These are phyloP conservation scores for Populus tremula DNA, from an alignment of 345 rosid species.

Conservation along the genomic window DNA sequence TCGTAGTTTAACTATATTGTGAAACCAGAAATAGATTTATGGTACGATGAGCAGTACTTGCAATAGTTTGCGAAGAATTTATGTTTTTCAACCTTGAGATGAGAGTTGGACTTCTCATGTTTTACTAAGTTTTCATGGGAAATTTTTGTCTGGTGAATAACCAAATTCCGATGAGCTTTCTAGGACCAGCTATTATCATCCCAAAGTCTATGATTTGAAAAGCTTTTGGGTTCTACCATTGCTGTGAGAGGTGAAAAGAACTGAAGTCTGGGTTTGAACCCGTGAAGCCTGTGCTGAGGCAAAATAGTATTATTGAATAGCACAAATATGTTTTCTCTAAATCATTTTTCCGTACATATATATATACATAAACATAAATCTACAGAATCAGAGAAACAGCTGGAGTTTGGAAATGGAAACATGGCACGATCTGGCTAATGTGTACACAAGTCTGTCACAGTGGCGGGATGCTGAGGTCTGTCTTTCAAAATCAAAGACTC, in stretches of 20 bases:
- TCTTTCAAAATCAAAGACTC: slow-evolving; percentile 64
- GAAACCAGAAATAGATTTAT: not conserved
- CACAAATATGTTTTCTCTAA: not conserved
- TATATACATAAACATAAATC: not conserved
- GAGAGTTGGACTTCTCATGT: not conserved
- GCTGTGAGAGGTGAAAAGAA: not conserved
- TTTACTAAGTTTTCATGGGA: not conserved
- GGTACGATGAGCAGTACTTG: not conserved
- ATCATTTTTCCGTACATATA: not conserved
- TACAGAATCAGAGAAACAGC: slow-evolving; percentile 38
- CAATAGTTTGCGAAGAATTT: not conserved
- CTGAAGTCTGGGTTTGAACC: not conserved
- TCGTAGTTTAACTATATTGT: not conserved
- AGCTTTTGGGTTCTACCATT: not conserved
- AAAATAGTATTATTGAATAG: not conserved
- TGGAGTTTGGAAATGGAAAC: slow-evolving; percentile 58
- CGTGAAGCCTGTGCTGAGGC: not conserved
- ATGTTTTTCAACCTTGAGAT: not conserved
- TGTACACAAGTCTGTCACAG: slow-evolving; percentile 59
- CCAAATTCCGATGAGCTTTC: not conserved
- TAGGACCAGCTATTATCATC: not conserved
- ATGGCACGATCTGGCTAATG: slow-evolving; percentile 75
- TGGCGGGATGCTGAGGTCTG: slow-evolving; percentile 80
- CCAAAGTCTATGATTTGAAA: not conserved
- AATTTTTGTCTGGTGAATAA: not conserved